Percentiles rank a stretch among this genome's conserved stretches.
Conservation (phyloP, 2,329 filamentous ascomycete species). For the Fusarium humuli region DNA sequence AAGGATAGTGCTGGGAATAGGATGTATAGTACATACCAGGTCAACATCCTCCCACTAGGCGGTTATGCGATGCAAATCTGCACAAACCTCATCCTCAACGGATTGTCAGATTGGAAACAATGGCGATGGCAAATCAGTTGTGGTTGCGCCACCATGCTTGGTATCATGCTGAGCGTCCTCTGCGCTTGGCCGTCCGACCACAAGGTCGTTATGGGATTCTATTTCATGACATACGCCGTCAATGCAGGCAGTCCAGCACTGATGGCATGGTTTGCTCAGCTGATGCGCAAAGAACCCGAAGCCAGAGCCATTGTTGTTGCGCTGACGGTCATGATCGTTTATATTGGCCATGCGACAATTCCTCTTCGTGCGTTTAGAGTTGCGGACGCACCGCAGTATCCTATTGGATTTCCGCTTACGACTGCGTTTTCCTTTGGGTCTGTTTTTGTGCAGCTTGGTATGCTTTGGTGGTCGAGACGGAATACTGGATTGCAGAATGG, state of each 20-base stretch:
- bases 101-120: conserved; percentile 53
- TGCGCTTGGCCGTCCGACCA: conserved; percentile 51
- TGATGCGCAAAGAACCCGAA: conserved; percentile 53
- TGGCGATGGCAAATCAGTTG: conserved; percentile 56
- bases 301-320: conserved; percentile 53
- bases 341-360: conserved; percentile 54
- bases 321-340: conserved; percentile 54
- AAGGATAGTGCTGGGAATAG: conserved; percentile 43
- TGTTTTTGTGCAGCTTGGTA: conserved; percentile 48
- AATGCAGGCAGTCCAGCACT: conserved; percentile 50
- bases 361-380: conserved; percentile 53
- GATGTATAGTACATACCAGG: conserved; percentile 49
- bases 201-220: conserved; percentile 51
- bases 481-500: conserved; percentile 38
- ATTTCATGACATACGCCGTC: conserved; percentile 53
- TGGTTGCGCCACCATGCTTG: conserved; percentile 46
- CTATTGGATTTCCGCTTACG: conserved; percentile 53
- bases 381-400: conserved; percentile 51
- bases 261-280: conserved; percentile 53
- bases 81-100: conserved; percentile 52
- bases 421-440: conserved; percentile 50
- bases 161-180: conserved; percentile 50
- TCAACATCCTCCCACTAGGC: conserved; percentile 49
- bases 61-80: conserved; percentile 52
- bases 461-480: conserved; percentile 48